Conservation (phyloP, 345 rosid species). For the Ricinus communis region DNA sequence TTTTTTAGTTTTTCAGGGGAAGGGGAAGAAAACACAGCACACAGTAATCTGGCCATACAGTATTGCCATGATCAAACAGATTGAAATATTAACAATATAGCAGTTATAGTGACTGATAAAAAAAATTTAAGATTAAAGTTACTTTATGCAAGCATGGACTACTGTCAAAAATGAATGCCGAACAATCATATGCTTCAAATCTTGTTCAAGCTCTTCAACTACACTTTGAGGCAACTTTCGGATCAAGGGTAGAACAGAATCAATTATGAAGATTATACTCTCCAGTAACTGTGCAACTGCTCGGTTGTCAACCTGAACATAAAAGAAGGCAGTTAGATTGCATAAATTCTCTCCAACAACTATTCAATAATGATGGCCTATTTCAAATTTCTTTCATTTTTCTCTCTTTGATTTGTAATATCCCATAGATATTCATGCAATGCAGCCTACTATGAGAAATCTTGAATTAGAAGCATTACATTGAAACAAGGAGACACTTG, state of each 20-base stretch:
- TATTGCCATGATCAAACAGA: neutral
- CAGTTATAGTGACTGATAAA: conserved; percentile 1
- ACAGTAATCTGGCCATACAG: neutral
- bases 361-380: neutral
- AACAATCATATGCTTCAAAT: conserved; percentile 90
- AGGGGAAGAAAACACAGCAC: neutral
- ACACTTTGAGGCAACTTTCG: conserved; percentile 76
- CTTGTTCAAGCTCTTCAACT: conserved; percentile 91
- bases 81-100: neutral
- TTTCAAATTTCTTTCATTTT: neutral
- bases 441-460: too few species aligned
- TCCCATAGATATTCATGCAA: too few species aligned
- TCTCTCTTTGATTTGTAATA: too few species aligned
- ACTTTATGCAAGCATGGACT: conserved; percentile 98
- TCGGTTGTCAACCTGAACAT: conserved; percentile 79
- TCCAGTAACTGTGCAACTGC: conserved; percentile 83
- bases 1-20: too few species aligned
- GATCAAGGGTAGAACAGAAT: conserved; percentile 83
- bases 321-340: conserved; percentile 22
- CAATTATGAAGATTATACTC: conserved; percentile 87
- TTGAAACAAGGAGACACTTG: too few species aligned
- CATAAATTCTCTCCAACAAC: conserved; percentile 3
- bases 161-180: conserved; percentile 95
- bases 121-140: conserved; percentile 27
- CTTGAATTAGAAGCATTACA: too few species aligned